Base-by-base conservation (phyloP, 2,329 filamentous ascomycete species). In the Aplosporella prunicola region DNA sequence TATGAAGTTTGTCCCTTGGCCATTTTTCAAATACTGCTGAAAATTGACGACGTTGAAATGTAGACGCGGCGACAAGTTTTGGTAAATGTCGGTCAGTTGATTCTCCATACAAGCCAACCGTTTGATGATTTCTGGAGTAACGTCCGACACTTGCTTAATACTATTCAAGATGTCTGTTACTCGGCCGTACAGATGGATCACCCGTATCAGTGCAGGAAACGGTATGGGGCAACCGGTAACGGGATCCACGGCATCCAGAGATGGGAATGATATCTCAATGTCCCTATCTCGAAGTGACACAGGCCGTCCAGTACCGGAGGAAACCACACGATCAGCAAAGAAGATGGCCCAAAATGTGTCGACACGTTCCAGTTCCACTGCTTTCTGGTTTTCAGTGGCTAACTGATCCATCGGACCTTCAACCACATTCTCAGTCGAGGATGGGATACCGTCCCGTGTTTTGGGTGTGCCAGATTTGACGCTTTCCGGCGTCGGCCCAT, bases 301-400 rank as follows among this genome's bases (percentile, higher is more conserved):
- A 1, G 85, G 81, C 11, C 86, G 72, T 8, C 87, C 87, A 0
- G 85, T 91, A 0, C 86, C 86, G 0, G 83, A 89, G 0, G 86
- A 93, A 17, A 93, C 89, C 43, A 89, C 80, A 14, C 86, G 73
- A 51, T 94, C 86, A 1, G 93, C 71, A 46, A 93, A 80, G 56
- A 93, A 93, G 9, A 93, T 81, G 4, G 84, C 80, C 86, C 86
- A 94, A 47, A 93, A 87, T 0, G 86, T 89, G 50, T 93, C 84
- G 28, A 86, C 78, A 11, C 84, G 75, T 52, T 93, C 86, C 45
- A 86, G 77, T 49, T 93, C 85, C 3, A 83, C 73, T 49, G 74
- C 80, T 45, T 64, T 71, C 56, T 72, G 75, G 50, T 79, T 77
- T 59, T 65, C 40, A 56, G 71, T 43, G 60, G 60, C 48, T 22